Percentiles rank a stretch among this genome's conserved stretches.
phyloP scores from a whole-genome alignment of 805 yeast species.

The Priceomyces castillae region DNA sequence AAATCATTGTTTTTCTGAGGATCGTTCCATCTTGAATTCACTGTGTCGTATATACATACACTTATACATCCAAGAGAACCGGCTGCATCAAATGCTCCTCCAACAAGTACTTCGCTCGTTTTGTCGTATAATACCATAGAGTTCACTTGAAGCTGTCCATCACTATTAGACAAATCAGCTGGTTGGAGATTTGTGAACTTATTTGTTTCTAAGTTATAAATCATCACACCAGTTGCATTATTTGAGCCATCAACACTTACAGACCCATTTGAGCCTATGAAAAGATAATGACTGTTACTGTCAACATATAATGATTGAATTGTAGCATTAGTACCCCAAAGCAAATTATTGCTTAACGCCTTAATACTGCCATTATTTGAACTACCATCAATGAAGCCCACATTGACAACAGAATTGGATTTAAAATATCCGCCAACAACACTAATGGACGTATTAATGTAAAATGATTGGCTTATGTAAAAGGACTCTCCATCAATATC shows the following conservation, averaged over 20 bases:
- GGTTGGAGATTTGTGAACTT: slow-evolving; percentile 49
- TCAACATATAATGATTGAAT: slow-evolving; percentile 37
- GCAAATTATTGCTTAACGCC: slow-evolving; percentile 20
- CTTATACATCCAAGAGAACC: slow-evolving; percentile 57
- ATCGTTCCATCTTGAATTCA: slow-evolving; percentile 51
- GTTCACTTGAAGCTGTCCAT: slow-evolving; percentile 35
- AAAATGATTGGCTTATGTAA: slow-evolving; percentile 32
- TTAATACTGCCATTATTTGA: slow-evolving; percentile 13
- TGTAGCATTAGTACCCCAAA: slow-evolving; percentile 24
- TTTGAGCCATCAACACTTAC: slow-evolving; percentile 19
- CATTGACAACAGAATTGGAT: slow-evolving; percentile 22
- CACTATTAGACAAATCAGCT: slow-evolving; percentile 40
- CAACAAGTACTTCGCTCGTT: slow-evolving; percentile 53
- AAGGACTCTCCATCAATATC: slow-evolving; percentile 16
- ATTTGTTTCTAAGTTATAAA: slow-evolving; percentile 47
- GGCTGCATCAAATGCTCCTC: slow-evolving; percentile 66
- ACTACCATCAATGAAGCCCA: slow-evolving; percentile 29
- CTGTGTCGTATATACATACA: slow-evolving; percentile 64
- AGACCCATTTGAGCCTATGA: slow-evolving; percentile 47
- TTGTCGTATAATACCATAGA: slow-evolving; percentile 34
- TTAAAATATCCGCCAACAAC: slow-evolving; percentile 61
- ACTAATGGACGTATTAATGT: slow-evolving; percentile 48
- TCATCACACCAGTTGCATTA: slow-evolving; percentile 44
- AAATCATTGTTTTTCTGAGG: slow-evolving; percentile 29
- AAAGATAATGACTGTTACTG: slow-evolving; percentile 30